phyloP scores from a whole-genome alignment of 2,329 filamentous ascomycete genomes.

The Beauveria medogensis region DNA sequence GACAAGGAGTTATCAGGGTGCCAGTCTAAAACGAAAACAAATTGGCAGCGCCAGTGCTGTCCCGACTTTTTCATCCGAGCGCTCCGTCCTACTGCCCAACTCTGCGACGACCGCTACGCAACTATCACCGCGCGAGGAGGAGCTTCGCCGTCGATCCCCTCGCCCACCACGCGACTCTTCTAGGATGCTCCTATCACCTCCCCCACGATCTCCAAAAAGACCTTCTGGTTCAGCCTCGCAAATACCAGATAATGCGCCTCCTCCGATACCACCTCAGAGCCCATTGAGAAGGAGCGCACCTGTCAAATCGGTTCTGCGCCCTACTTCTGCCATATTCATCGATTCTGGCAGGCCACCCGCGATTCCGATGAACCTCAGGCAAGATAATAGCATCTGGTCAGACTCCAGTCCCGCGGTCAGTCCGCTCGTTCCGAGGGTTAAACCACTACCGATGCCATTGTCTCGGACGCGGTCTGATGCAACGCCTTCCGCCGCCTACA shows the following conservation, averaged over 20 bases:
- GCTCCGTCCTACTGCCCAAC: neutral
- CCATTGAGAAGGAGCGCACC: neutral
- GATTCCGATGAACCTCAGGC: conserved; percentile 5
- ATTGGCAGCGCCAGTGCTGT: conserved; percentile 15
- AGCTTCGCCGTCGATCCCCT: conserved; percentile 44
- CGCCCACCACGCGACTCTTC: conserved; percentile 22
- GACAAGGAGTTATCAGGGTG: neutral
- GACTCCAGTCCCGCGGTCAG: neutral
- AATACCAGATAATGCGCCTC: neutral
- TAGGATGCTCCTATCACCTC: neutral
- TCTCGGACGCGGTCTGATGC: neutral
- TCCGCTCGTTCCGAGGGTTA: conserved; percentile 8
- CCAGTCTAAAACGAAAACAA: conserved; percentile 28
- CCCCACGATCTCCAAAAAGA: conserved; percentile 9
- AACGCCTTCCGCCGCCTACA: neutral
- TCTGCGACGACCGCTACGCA: conserved; percentile 39
- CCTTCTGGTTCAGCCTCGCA: neutral
- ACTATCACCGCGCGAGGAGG: conserved; percentile 42
- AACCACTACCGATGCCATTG: conserved; percentile 8
- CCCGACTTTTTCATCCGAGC: neutral
- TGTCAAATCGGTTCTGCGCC: neutral
- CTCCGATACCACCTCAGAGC: neutral
- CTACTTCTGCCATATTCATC: conserved; percentile 10
- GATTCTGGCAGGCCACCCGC: conserved; percentile 11
- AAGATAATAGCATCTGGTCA: neutral